Conservation (phyloP, 2,329 filamentous ascomycete species). For the Trichoderma sp. region DNA sequence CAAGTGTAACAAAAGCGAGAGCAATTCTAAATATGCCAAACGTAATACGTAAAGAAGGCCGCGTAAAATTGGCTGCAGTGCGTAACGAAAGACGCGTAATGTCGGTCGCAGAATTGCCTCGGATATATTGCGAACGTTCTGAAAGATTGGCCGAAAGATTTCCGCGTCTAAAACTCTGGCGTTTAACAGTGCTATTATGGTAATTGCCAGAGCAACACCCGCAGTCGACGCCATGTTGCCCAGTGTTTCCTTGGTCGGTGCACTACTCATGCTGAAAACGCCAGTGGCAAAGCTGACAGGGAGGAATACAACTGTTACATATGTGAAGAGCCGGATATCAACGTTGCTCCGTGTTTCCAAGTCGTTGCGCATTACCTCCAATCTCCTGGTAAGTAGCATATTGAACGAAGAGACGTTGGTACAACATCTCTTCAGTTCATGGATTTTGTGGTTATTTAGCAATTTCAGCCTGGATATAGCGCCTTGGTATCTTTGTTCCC, state of each 20-base stretch:
- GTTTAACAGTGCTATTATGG: not conserved
- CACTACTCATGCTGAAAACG: not conserved
- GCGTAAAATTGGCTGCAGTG: too few species aligned
- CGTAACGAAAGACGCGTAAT: not conserved
- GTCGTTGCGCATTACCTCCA: not conserved
- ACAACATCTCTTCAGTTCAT: not conserved
- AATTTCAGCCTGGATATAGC: not conserved
- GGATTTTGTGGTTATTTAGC: not conserved
- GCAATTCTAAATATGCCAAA: too few species aligned
- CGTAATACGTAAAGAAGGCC: too few species aligned
- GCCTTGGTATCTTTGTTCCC: not conserved
- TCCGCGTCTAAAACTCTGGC: not conserved
- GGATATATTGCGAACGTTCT: not conserved
- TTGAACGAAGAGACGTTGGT: not conserved
- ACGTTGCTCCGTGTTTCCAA: not conserved
- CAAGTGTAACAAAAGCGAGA: too few species aligned
- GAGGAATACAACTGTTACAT: not conserved
- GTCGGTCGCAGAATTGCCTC: not conserved
- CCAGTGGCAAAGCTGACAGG: not conserved
- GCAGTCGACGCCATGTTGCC: not conserved
- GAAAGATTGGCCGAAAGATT: not conserved
- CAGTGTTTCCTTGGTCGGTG: not conserved
- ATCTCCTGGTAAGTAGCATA: not conserved
- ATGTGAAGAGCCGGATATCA: not conserved
- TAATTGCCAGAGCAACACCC: not conserved